Evolutionary conservation across 192 early-diverging fungal species (phyloP), one percentile per base, ranked within the genome.

Genomic region (Mortierella antarctica): DNA sequence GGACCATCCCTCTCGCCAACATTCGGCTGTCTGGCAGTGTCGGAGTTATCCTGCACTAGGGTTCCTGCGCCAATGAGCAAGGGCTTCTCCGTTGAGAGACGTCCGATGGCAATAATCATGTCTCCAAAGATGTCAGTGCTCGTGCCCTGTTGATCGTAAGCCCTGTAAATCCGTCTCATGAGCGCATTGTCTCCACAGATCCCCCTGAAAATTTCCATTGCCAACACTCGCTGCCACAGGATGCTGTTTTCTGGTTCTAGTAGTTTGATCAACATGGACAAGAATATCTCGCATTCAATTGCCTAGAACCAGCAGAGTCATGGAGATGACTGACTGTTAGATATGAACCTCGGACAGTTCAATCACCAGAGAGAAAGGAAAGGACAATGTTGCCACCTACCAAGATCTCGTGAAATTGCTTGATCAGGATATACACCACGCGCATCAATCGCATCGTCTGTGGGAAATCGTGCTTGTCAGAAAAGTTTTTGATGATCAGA

Each of bases 211-310:
- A 92, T 90, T 80, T 97, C 96, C 88, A 95, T 88, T 1, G 94
- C 87, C 58, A 96, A 66, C 1, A 95, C 91, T 15, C 93, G 83
- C 41, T 95, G 90, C 96, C 96, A 97, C 7, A 88, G 65, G 23
- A 91, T 90, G 62, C 90, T 87, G 2, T 70, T 70, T 54, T 95
- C 94, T 3, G 94, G 88, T 39, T 95, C 96, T 40, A 96, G 61
- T 21, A 96, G 86, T 67, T 94, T 92, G 46, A 93, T 89, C 65
- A 96, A 89, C 85, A 99, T 92, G 7, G 94, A 92, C 41, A 99
- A 74, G 65, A 98, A 96, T 44, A 98, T 93, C 82, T 99, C 98
- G 86, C 96, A 96, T 72, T 98, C 96, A 65, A 95, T 93, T 3
- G 91, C 73, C 93, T 93, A 82, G 15, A 39, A 15, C 13, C 18